Conservation (phyloP, 2,329 filamentous ascomycete species). For the Talaromyces sp. region DNA sequence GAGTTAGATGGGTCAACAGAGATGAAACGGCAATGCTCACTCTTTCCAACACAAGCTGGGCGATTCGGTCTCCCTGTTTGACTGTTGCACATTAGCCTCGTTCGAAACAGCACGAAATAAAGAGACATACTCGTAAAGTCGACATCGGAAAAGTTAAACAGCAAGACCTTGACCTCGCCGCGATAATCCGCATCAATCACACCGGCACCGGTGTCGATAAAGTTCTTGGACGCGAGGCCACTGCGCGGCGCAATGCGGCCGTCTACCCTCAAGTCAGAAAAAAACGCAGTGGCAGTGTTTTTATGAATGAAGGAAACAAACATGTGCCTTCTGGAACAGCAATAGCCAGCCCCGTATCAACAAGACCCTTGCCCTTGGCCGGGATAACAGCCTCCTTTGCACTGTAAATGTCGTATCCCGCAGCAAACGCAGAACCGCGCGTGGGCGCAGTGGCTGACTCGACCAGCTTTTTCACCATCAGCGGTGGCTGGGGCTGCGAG, state of each 20-base stretch:
- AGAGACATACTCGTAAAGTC: conserved; percentile 58
- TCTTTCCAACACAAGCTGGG: conserved; percentile 88
- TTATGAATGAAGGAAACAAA: conserved; percentile 32
- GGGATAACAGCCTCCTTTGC: conserved; percentile 71
- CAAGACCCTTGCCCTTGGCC: conserved; percentile 74
- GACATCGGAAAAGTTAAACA: conserved; percentile 84
- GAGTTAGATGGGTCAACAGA: background rate
- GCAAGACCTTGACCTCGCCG: conserved; percentile 85
- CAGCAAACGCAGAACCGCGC: conserved; percentile 81
- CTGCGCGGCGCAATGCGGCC: conserved; percentile 86
- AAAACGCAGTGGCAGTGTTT: background rate
- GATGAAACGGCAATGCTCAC: conserved; percentile 28
- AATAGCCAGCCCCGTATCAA: conserved; percentile 88
- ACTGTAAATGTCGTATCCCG: conserved; percentile 89
- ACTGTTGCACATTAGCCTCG: conserved; percentile 38
- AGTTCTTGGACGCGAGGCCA: conserved; percentile 88
- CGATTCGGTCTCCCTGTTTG: conserved; percentile 82
- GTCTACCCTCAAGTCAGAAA: conserved; percentile 50
- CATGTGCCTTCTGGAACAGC: conserved; percentile 86
- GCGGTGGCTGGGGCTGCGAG: conserved; percentile 54
- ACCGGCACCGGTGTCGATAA: conserved; percentile 92
- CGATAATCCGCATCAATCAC: conserved; percentile 98
- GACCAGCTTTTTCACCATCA: conserved; percentile 85
- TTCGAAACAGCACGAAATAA: too few relatives aligned
- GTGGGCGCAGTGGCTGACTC: conserved; percentile 76